Conservation (phyloP, 495 filamentous ascomycete genomes). For the Penicillium desertorum region DNA sequence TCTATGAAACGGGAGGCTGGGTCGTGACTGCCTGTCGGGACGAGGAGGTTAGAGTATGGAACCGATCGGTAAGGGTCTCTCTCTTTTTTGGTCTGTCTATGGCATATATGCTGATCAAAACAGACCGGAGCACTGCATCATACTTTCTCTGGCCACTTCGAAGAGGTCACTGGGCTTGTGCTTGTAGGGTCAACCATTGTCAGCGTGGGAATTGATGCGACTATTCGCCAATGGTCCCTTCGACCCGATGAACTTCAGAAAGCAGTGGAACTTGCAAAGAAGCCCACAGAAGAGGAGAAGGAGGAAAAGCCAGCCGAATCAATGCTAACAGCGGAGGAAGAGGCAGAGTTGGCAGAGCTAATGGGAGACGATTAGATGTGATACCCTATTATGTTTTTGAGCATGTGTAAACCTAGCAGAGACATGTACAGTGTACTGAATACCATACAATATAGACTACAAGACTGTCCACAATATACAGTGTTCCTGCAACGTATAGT, state of each 20-base stretch:
- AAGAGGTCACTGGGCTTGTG: conserved; percentile 82
- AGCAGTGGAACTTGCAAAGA: conserved; percentile 57
- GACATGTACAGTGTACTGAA: not conserved
- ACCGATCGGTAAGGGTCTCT: conserved; percentile 52
- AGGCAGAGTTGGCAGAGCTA: conserved; percentile 81
- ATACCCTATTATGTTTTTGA: conserved; percentile 20
- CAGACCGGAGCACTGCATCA: conserved; percentile 72
- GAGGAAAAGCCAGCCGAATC: conserved; percentile 26
- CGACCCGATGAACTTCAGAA: conserved; percentile 60
- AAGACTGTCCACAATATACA: not conserved
- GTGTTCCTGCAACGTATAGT: not conserved
- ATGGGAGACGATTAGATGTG: conserved; percentile 63
- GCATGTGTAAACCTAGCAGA: not conserved
- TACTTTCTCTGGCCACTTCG: conserved; percentile 80
- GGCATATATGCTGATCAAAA: conserved; percentile 22
- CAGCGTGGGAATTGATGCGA: conserved; percentile 86
- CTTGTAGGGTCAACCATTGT: conserved; percentile 62
- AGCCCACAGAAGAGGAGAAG: conserved; percentile 51
- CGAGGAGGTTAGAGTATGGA: conserved; percentile 90
- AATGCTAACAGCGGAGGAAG: conserved; percentile 75
- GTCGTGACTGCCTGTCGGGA: conserved; percentile 88
- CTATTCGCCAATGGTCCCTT: conserved; percentile 78
- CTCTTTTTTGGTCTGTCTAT: not conserved
- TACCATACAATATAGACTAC: not conserved
- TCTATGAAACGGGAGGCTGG: conserved; percentile 71